Base-by-base conservation (phyloP, 768 basidiomycete genomes). In the Cubamyces sp. region DNA sequence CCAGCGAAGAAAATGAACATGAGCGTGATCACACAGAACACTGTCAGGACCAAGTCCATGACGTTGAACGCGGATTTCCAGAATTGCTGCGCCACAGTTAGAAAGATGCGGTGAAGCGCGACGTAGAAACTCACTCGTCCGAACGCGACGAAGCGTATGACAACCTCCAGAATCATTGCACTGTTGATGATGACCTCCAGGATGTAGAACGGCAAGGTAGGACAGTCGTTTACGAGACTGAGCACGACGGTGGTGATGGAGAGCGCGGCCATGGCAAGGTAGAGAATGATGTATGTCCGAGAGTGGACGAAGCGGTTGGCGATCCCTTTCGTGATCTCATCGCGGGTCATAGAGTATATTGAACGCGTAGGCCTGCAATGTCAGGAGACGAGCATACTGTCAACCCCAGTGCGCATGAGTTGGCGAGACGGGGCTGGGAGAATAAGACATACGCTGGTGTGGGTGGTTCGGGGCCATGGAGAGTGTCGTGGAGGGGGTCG, bases 31-130 rank as follows among this genome's bases (percentile, higher is more conserved):
- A 86, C 88, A 71, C 96, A 98, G 77, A 99, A 92, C 28, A 84
- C 66, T 2, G 97, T 98, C 46, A 99, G 81, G 52, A 91, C 83
- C 16, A 97, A 82, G 73, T 98, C 96, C 69, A 96, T 81, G 34
- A 92, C 78, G 72, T 98, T 98, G 77, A 93, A 94, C 12, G 88
- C 87, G n/a, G 92, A 92, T 73, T 85, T 91, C 93, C 93, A 96
- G 79, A 97, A 97, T 93, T 94, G 91, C 94, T 96, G 72, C 42
- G 55, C 60, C 54, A 49, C 61, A 43, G 54, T 48, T 15, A 54
- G 39, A 15, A 39, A 23, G 25, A 41, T 14, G 19, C 30, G 19
- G 18, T 12, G 23, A 16, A 48, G 16, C 25, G 9, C 6, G 18
- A 54, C 28, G 21, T 23, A 26, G 30, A 42, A 16, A 79, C 92